phyloP scores from a whole-genome alignment of 345 rosid species.

The Syzygium jambos region DNA sequence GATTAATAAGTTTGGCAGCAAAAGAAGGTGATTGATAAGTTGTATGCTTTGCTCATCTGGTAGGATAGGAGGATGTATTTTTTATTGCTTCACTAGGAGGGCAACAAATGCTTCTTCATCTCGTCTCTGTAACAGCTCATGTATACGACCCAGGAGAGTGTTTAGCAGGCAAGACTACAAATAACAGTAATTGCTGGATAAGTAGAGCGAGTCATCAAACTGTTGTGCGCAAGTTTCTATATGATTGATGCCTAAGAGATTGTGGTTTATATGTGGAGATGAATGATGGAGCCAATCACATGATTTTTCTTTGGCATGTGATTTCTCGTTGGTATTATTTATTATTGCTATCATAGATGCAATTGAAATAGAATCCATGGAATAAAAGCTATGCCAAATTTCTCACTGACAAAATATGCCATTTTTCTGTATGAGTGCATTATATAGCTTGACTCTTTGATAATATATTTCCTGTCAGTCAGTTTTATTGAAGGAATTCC shows the following conservation, averaged over 20 bases:
- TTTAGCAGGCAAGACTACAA: not conserved
- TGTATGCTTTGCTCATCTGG: not conserved
- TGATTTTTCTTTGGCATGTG: not conserved
- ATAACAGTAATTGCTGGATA: not conserved
- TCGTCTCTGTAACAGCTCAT: not conserved
- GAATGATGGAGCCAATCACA: not conserved
- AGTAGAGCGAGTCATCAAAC: not conserved
- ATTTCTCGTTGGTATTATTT: not conserved
- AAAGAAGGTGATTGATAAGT: not conserved
- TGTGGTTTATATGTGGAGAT: not conserved
- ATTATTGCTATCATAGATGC: not conserved
- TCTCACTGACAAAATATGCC: not conserved
- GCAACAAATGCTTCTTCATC: not conserved
- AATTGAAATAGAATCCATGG: not conserved
- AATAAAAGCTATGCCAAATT: not conserved
- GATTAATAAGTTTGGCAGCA: not conserved
- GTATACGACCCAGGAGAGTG: not conserved
- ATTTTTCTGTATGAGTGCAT: not conserved
- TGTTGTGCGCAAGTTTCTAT: not conserved
- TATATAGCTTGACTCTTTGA: not conserved
- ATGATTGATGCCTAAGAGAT: not conserved
- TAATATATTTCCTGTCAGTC: not conserved
- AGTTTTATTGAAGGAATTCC: not conserved
- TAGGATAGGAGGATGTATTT: not conserved
- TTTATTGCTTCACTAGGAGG: not conserved